Evolutionary conservation across 352 stramenopile species (phyloP).

Genomic region (Salisapilia sapeloensis): DNA sequence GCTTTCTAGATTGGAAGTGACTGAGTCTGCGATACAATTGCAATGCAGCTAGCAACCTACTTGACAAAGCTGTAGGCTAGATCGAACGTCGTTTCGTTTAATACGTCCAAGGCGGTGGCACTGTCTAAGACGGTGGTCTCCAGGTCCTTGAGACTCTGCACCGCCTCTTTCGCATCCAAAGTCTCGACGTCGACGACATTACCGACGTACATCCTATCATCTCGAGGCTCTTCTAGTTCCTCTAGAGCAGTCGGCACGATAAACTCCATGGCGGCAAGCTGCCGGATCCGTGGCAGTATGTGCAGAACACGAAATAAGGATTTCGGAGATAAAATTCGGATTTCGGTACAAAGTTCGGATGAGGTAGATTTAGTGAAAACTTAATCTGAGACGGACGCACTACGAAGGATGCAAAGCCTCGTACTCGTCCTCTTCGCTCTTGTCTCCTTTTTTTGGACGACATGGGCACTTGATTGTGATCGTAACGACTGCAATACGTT

Average conservation of each 20-base stretch:
- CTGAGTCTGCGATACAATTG: neutral
- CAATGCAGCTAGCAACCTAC: conserved; percentile 3
- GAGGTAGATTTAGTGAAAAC: too few species aligned
- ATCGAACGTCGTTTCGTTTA: conserved; percentile 45
- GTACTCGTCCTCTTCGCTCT: too few species aligned
- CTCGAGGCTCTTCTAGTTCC: conserved; percentile 57
- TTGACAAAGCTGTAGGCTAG: conserved; percentile 62
- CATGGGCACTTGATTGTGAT: too few species aligned
- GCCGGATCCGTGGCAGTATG: too few species aligned
- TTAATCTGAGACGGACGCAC: too few species aligned
- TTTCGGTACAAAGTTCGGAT: too few species aligned
- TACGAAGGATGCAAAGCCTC: too few species aligned
- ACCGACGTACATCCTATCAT: conserved; percentile 46
- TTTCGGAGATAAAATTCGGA: too few species aligned
- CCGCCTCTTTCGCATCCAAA: conserved; percentile 21
- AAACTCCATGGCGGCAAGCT: conserved; percentile 60
- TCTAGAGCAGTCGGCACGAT: conserved; percentile 56
- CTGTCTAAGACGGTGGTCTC: conserved; percentile 37
- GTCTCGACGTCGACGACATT: conserved; percentile 38
- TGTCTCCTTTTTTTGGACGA: too few species aligned
- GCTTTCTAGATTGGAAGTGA: conserved; percentile 12
- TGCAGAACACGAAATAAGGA: too few species aligned
- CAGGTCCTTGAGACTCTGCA: conserved; percentile 18
- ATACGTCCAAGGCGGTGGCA: conserved; percentile 29
- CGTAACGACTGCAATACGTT: too few species aligned